Conservation (phyloP, 768 basidiomycete genomes). For the Suillus americanus region DNA sequence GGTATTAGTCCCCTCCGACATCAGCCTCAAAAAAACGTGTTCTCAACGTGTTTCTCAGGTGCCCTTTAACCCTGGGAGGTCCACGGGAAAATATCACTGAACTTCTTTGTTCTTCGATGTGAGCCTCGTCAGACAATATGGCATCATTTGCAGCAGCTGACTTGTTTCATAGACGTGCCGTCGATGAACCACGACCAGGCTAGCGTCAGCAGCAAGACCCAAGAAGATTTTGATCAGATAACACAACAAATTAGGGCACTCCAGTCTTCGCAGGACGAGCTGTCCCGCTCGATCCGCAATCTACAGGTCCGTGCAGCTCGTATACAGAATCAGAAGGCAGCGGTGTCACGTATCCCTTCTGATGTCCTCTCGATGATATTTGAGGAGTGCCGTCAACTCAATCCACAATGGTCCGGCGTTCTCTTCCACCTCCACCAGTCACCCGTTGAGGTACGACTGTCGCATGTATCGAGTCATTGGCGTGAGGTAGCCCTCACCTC, state of each 20-base stretch:
- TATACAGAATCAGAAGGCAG: constrained; percentile 28
- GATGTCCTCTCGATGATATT: constrained; percentile 33
- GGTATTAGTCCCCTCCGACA: constrained; percentile 18
- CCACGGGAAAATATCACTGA: constrained; percentile 20
- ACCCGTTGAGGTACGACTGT: constrained; percentile 33
- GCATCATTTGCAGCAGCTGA: constrained; percentile 3
- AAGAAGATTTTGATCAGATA: constrained; percentile 29
- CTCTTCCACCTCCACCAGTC: constrained; percentile 32
- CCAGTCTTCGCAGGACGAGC: constrained; percentile 29
- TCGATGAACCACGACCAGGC: constrained; percentile 27
- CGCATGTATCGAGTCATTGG: constrained; percentile 36
- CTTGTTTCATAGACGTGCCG: constrained; percentile 9
- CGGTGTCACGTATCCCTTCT: constrained; percentile 29
- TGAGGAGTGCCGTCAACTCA: constrained; percentile 30
- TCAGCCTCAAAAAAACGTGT: constrained; percentile 29
- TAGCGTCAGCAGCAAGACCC: constrained; percentile 10
- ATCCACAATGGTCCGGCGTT: constrained; percentile 32
- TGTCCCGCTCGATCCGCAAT: constrained; percentile 23
- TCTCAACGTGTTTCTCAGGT: constrained; percentile 22
- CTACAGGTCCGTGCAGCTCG: constrained; percentile 30
- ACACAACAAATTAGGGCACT: constrained; percentile 24
- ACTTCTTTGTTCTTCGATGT: constrained; percentile 22
- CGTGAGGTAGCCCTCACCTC: constrained; percentile 33
- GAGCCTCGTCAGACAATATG: constrained; percentile 11
- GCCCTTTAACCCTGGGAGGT: constrained; percentile 27